Percentiles rank a stretch among this genome's conserved stretches.
Evolutionary conservation across 2,329 filamentous ascomycete genomes (phyloP).

Genomic region (Metarhizium sp.): DNA sequence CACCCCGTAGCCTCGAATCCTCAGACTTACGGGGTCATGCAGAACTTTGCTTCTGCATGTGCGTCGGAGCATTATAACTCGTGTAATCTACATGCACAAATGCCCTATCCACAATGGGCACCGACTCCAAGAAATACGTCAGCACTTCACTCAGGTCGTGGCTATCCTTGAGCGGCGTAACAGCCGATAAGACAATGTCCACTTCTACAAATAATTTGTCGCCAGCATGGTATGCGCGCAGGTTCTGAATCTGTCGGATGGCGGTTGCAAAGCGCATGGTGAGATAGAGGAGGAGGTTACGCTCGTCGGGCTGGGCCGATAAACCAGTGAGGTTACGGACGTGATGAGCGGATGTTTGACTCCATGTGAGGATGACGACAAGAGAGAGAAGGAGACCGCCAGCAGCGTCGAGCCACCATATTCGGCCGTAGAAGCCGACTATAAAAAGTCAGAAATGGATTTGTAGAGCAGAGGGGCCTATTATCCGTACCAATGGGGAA

Average conservation of each 20-base stretch:
- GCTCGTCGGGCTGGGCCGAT: constrained; percentile 68
- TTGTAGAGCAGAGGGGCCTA: neutral
- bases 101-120: constrained; percentile 66
- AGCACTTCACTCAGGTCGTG: constrained; percentile 71
- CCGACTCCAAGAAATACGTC: constrained; percentile 77
- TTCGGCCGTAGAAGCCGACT: constrained; percentile 61
- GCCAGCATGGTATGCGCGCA: constrained; percentile 77
- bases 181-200: constrained; percentile 73
- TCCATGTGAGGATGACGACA: constrained; percentile 75
- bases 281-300: constrained; percentile 79
- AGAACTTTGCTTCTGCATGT: constrained; percentile 34
- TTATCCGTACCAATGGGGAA: constrained; percentile 57
- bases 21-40: constrained; percentile 1
- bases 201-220: constrained; percentile 78
- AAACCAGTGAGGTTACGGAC: constrained; percentile 75
- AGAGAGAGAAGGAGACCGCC: constrained; percentile 71
- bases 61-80: constrained; percentile 51
- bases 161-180: constrained; percentile 65
- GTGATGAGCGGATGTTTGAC: constrained; percentile 61
- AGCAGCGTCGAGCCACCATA: constrained; percentile 79
- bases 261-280: constrained; percentile 89
- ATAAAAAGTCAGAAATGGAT: neutral
- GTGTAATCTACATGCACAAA: constrained; percentile 61
- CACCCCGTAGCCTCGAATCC: neutral
- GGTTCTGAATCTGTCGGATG: constrained; percentile 75